Evolutionary conservation across 306 rosid genomes (phyloP).

Genomic region (Arachis stenosperma): DNA sequence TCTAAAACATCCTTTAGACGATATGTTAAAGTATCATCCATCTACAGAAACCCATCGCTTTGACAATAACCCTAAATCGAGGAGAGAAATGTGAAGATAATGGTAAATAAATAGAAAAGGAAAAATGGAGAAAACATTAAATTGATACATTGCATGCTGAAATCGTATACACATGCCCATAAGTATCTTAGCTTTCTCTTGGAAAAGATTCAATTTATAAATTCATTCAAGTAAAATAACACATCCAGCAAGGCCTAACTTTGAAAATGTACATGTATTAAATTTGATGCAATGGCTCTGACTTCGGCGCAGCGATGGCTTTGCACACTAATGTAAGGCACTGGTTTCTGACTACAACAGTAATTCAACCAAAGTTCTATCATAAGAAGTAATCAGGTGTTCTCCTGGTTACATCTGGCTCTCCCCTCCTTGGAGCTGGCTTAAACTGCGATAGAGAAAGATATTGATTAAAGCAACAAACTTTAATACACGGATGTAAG

Average conservation of each 20-base stretch:
- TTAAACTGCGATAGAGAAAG: constrained; percentile 66
- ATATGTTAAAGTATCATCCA: constrained; percentile 48
- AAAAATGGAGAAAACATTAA: constrained; percentile 43
- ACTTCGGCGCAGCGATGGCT: constrained; percentile 44
- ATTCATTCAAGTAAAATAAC: constrained; percentile 41
- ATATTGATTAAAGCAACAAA: not conserved
- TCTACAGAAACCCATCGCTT: constrained; percentile 62
- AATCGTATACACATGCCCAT: constrained; percentile 53
- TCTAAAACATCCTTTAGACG: constrained; percentile 48
- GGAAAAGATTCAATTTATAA: constrained; percentile 39
- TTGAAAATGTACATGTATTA: constrained; percentile 30
- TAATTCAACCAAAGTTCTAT: constrained; percentile 42
- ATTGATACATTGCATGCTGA: constrained; percentile 54
- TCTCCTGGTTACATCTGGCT: constrained; percentile 92
- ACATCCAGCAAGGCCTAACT: constrained; percentile 48
- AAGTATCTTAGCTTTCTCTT: constrained; percentile 48
- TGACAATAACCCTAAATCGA: constrained; percentile 52
- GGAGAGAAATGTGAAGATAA: constrained; percentile 34
- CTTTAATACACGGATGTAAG: not conserved
- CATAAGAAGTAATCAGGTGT: constrained; percentile 93
- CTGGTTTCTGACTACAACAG: constrained; percentile 40
- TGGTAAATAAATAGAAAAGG: constrained; percentile 29
- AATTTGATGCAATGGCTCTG: constrained; percentile 43
- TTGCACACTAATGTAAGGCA: constrained; percentile 44
- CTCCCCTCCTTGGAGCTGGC: constrained; percentile 99